Conservation (phyloP, 768 basidiomycete genomes). For the Melanogaster broomeanus region DNA sequence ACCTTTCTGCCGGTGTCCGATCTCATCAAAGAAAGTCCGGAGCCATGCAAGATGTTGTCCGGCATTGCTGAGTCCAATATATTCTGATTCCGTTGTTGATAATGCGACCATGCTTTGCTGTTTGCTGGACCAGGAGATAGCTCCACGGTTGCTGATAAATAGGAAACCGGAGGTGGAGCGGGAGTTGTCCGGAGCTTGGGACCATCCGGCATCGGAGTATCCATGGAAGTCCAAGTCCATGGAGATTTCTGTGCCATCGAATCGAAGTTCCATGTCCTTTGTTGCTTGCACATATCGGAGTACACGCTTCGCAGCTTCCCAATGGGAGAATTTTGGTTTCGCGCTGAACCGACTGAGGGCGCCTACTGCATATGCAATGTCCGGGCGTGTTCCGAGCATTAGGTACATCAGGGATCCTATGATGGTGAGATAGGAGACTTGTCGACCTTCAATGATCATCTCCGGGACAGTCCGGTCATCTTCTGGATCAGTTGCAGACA, state of each 20-base stretch:
- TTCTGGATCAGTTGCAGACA: no score
- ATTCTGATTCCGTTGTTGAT: background rate
- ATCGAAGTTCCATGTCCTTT: slow-evolving; percentile 1
- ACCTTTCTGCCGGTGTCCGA: background rate
- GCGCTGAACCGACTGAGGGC: background rate
- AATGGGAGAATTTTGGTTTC: background rate
- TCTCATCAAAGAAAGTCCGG: background rate
- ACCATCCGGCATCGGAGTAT: background rate
- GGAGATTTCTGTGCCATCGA: background rate
- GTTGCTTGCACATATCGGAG: background rate
- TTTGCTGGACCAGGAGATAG: background rate
- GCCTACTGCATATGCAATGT: background rate
- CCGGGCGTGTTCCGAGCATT: background rate
- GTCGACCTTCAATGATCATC: background rate
- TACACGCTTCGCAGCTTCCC: background rate
- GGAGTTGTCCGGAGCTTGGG: background rate
- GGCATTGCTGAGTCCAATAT: background rate
- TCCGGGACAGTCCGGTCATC: slow-evolving; percentile 4
- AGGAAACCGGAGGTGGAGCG: background rate
- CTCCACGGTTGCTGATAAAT: background rate
- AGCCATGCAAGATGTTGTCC: background rate
- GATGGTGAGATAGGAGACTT: background rate
- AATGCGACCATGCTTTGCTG: no score
- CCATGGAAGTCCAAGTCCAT: background rate
- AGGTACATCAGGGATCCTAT: slow-evolving; percentile 3